phyloP scores from a whole-genome alignment of 2,329 filamentous ascomycete genomes.

The Cladorrhinum sp. region DNA sequence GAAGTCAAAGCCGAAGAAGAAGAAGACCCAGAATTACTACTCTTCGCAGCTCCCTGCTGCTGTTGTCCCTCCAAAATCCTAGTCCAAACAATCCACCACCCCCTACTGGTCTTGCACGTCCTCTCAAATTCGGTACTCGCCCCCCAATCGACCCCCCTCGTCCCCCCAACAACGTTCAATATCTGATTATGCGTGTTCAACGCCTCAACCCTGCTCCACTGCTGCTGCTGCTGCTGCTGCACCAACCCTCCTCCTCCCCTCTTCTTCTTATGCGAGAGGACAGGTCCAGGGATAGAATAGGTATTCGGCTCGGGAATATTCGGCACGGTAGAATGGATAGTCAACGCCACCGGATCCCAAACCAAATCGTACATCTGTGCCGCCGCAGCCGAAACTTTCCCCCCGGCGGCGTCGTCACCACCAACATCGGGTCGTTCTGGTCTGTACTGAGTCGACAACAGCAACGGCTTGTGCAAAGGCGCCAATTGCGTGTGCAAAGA shows the following conservation, averaged over 20 bases:
- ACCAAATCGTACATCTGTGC: slow-evolving; percentile 59
- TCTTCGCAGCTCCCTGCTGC: too few species aligned
- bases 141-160: slow-evolving; percentile 34
- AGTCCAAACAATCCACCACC: slow-evolving; percentile 70
- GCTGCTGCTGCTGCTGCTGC: too few species aligned
- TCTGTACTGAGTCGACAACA: slow-evolving; percentile 55
- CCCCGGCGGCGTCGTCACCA: slow-evolving; percentile 27
- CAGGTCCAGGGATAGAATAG: not conserved
- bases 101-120: slow-evolving; percentile 63
- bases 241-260: too few species aligned
- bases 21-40: too few species aligned
- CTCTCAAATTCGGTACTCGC: slow-evolving; percentile 51
- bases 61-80: slow-evolving; percentile 42
- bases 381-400: slow-evolving; percentile 27
- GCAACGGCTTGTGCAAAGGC: slow-evolving; percentile 55
- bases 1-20: not conserved
- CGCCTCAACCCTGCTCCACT: slow-evolving; percentile 61
- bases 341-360: slow-evolving; percentile 57
- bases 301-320: slow-evolving; percentile 54
- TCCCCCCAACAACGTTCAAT: slow-evolving; percentile 52
- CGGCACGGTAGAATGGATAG: slow-evolving; percentile 62
- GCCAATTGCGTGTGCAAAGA: slow-evolving; percentile 59
- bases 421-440: slow-evolving; percentile 46
- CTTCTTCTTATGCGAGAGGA: slow-evolving; percentile 20
- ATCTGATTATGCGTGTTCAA: slow-evolving; percentile 64